These are phyloP conservation scores for Termitomyces sp. DNA, from an alignment of 768 basidiomycete species.

Conservation along the genomic window DNA sequence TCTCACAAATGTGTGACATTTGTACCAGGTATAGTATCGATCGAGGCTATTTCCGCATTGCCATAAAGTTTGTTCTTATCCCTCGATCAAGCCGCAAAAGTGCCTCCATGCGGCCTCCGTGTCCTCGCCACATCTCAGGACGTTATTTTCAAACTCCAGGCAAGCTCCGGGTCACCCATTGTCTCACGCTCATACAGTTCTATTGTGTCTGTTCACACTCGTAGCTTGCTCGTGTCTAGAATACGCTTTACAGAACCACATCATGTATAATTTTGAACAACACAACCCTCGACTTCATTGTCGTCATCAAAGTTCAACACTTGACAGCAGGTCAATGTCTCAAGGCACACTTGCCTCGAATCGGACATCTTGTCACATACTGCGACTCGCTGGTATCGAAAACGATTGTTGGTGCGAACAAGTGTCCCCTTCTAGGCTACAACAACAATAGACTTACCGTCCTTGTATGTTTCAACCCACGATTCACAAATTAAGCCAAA, in stretches of 20 bases:
- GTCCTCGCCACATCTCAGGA: too few species aligned
- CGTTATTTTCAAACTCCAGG: too few species aligned
- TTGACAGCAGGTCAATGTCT: not conserved
- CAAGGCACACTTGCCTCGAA: not conserved
- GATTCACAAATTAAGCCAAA: not conserved
- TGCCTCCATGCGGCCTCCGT: not conserved
- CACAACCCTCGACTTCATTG: not conserved
- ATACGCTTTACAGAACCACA: not conserved
- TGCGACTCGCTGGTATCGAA: not conserved
- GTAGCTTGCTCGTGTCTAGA: not conserved
- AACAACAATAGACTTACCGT: not conserved
- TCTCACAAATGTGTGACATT: slow-evolving; percentile 8
- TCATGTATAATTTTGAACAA: not conserved
- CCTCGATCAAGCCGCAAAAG: not conserved
- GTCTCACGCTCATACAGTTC: not conserved
- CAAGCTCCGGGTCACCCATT: too few species aligned
- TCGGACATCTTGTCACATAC: too few species aligned
- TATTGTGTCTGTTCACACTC: not conserved
- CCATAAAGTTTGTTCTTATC: too few species aligned
- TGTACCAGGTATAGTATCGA: not conserved
- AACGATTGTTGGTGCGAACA: slow-evolving; percentile 9
- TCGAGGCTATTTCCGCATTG: not conserved
- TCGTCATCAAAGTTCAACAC: not conserved
- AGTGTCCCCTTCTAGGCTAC: not conserved
- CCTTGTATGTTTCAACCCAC: slow-evolving; percentile 1